Evolutionary conservation across 139 green algal species (phyloP), one percentile per base, ranked within the genome.

Genomic region (Chlorella sp.): DNA sequence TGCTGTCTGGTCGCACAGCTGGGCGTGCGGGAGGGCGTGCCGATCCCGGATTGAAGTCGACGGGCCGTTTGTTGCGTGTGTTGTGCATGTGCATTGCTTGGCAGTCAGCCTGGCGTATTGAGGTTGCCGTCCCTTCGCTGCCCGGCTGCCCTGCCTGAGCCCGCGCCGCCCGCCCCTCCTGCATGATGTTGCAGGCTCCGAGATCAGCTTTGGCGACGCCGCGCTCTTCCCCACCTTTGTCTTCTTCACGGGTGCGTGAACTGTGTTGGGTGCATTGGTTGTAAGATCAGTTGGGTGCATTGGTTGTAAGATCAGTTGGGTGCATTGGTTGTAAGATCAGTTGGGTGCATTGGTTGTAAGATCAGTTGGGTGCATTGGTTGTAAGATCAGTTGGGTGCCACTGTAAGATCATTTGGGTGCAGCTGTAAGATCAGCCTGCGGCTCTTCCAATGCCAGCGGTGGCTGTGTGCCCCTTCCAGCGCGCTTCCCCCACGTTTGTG

Each of bases 141-240:
- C n/a, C n/a, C n/a, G n/a, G n/a, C n/a, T n/a, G n/a, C n/a, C n/a
- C n/a, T n/a, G n/a, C n/a, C n/a, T n/a, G n/a, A n/a, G n/a, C n/a
- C n/a, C n/a, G n/a, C n/a, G n/a, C n/a, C n/a, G n/a, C n/a, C n/a
- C n/a, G n/a, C n/a, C n/a, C n/a, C n/a, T n/a, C n/a, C n/a, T n/a
- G n/a, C n/a, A n/a, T n/a, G n/a, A n/a, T 38, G 51, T 44, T 68
- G 80, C 80, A 75, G 73, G 77, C 20, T 28, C 56, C 24, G 76
- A 89, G 64, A 84, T 92, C 14, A 88, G 77, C 9, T 85, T 80
- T 38, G 92, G 81, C 8, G 94, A 97, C 69, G 86, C 78, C 7
- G 89, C 94, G 3, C 81, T 96, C 58, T 90, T 96, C 41, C 93
- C 93, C 44, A 95, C 93, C 0, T 91, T 96, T 67, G 87, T 95